These are phyloP conservation scores for Oryza glaberrima DNA, from an alignment of 176 grass and related monocot genomes.

Conservation along the genomic window DNA sequence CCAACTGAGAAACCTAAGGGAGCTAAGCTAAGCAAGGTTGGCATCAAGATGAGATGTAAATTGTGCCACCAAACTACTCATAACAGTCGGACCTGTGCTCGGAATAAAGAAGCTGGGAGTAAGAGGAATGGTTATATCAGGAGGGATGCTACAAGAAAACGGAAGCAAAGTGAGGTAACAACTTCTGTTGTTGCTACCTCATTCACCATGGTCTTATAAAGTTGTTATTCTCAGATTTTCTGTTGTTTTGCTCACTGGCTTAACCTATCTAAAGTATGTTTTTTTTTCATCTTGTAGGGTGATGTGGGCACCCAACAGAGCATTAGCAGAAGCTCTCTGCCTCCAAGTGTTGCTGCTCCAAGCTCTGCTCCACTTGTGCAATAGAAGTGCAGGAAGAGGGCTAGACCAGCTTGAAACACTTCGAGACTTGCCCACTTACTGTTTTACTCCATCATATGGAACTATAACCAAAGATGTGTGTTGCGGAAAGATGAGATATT, in stretches of 20 bases:
- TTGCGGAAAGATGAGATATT: no score
- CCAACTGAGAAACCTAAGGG: not conserved
- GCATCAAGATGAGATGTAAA: not conserved
- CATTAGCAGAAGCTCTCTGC: not conserved
- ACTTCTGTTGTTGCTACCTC: not conserved
- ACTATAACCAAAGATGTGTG: no score
- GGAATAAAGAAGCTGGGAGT: no score
- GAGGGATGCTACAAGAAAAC: no score
- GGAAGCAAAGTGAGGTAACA: no score
- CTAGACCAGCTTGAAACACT: not conserved
- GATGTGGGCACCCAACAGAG: not conserved
- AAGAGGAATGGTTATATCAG: no score
- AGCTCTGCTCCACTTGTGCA: not conserved
- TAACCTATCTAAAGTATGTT: not conserved
- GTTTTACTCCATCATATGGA: not conserved
- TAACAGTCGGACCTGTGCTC: no score
- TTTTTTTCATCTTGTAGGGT: not conserved
- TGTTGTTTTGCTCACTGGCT: not conserved
- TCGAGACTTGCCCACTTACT: not conserved
- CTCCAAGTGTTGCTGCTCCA: not conserved
- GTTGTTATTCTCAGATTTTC: not conserved
- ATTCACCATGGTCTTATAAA: not conserved
- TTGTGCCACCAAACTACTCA: not conserved
- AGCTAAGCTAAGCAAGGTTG: not conserved
- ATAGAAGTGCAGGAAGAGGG: not conserved